These are phyloP conservation scores for Nicotiana otophora DNA, from an alignment of 257 asterid species.

Conservation along the genomic window DNA sequence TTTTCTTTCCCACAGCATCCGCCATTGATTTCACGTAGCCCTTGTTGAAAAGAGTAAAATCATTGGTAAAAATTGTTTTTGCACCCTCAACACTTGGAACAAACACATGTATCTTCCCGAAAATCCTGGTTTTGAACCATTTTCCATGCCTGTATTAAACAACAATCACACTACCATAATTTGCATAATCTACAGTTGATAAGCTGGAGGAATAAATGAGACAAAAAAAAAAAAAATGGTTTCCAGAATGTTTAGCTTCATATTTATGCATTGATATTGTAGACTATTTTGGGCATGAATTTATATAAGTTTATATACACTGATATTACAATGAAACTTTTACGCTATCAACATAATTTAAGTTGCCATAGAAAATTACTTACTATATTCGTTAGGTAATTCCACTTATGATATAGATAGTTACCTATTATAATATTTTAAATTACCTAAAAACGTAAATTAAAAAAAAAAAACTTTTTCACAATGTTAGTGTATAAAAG, in stretches of 20 bases:
- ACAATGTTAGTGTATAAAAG: no score
- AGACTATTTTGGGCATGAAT: background rate
- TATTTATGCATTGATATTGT: background rate
- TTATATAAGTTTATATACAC: background rate
- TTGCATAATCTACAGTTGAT: background rate
- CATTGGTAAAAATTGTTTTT: constrained; percentile 36
- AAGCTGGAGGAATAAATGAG: background rate
- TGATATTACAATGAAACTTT: background rate
- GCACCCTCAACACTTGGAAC: constrained; percentile 56
- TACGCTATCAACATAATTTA: no score
- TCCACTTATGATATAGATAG: no score
- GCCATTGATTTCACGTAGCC: constrained; percentile 53
- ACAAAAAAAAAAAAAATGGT: no score
- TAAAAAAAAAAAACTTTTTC: no score
- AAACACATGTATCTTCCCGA: constrained; percentile 45
- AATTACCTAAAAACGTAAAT: no score
- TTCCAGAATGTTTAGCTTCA: background rate
- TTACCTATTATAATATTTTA: no score
- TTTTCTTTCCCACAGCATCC: constrained; percentile 50
- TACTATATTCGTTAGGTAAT: no score
- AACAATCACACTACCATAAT: background rate
- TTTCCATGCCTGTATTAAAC: constrained; percentile 37
- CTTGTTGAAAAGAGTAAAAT: constrained; percentile 46
- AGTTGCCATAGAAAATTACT: no score
- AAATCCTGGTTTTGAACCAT: constrained; percentile 56